Conservation (phyloP, 2,329 filamentous ascomycete species). For the Lasiodiplodia theobromae region DNA sequence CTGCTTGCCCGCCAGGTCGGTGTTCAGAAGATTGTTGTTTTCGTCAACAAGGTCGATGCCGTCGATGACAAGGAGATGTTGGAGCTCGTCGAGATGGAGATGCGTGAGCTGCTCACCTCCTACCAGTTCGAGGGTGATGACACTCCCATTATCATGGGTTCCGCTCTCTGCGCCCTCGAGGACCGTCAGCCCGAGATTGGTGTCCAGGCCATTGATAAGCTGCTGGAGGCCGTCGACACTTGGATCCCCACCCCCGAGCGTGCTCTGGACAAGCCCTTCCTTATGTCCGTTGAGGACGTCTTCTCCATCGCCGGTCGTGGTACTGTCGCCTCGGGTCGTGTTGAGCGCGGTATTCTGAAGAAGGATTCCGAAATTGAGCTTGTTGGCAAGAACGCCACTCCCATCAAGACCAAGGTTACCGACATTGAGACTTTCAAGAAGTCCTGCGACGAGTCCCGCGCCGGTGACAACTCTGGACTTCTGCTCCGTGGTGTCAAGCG, state of each 20-base stretch:
- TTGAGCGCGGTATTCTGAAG: constrained; percentile 94
- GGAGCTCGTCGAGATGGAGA: constrained; percentile 99
- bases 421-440: constrained; percentile 99
- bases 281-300: constrained; percentile 90
- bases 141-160: constrained; percentile 96
- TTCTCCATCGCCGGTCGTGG: constrained; percentile 77
- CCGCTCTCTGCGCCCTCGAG: constrained; percentile 92
- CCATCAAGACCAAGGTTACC: constrained; percentile 98
- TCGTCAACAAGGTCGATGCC: constrained; percentile 99
- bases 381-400: constrained; percentile 79
- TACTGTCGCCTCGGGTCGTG: constrained; percentile 95
- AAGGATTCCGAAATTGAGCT: constrained; percentile 94
- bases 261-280: constrained; percentile 96
- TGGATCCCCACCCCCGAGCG: constrained; percentile 97
- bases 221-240: constrained; percentile 85
- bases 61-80: constrained; percentile 99
- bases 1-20: constrained; percentile 97
- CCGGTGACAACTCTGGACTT: constrained; percentile 97
- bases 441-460: constrained; percentile 94
- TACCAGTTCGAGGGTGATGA: constrained; percentile 99
- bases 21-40: constrained; percentile 97
- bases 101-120: constrained; percentile 90
- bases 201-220: constrained; percentile 84
- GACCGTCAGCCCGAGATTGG: constrained; percentile 87
- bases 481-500: constrained; percentile 94